Base-by-base conservation (phyloP, 768 basidiomycete species). In the Botryobasidium botryosum region DNA sequence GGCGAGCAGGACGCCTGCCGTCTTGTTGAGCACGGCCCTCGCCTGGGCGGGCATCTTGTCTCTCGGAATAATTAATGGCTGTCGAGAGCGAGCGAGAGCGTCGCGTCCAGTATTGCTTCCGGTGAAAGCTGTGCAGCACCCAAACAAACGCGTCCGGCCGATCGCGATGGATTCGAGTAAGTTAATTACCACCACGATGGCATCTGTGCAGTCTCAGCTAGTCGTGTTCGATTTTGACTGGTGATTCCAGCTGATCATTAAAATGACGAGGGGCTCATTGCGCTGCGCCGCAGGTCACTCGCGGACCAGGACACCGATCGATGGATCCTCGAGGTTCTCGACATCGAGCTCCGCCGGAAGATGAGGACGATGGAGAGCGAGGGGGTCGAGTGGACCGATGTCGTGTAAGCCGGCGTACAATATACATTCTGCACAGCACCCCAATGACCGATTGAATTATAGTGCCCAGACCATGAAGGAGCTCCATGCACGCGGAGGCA, bases 151-250 rank as follows among this genome's bases (percentile, higher is more conserved):
- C 4, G 4, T 38, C 17, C 38, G 35, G 35, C 31, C 45, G 12
- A 27, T 46, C 24, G 20, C 38, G 18, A n/a, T 37, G 13, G 39
- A 33, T 5, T 33, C 29, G 31, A 33, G 24, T n/a, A 33, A 24
- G 6, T 18, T 23, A 7, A 18, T 47, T 15, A 6, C 12, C 26
- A 45, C 13, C 6, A 21, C 13, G 17, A 43, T 45, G 40, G 3
- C 44, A 8, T 33, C 35, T 2, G 54, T 56, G 44, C 44, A 40
- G 41, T 62, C 61, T 24, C 84, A 90, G 56, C 77, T 96, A 41
- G 67, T 96, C 47, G 77, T 96, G 12, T 96, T 82, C 53, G 92
- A 99, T 61, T 99, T 96, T 64, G 92, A 99, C 70, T 97, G 91
- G 92, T 81, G 51, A 51, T 59, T 55, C 13, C 18, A 25, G 33